Base-by-base conservation (phyloP, 352 stramenopile species). In the Aphanomyces euteiches region DNA sequence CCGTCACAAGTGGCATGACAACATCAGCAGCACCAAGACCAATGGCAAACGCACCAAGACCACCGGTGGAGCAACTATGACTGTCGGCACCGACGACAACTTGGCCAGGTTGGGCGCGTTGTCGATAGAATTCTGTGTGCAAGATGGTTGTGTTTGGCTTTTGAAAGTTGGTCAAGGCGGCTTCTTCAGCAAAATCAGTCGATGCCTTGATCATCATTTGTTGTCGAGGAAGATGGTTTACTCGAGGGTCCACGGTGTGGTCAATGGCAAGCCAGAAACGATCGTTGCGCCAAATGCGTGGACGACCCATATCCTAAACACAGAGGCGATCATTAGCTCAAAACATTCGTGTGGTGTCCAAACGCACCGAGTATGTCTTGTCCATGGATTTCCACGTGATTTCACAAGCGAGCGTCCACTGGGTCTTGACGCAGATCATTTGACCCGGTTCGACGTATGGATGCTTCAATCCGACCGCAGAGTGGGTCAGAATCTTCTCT, bases 341-440 rank as follows among this genome's bases (percentile, higher is more conserved):
- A 28, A n/a, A n/a, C n/a, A n/a, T n/a, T 28, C 28, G 28, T 28
- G 28, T 28, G 28, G 28, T 28, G 53, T 38, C 10, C 28, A n/a
- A 28, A n/a, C 38, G 15, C 28, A 48, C 41, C 47, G 40, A 64
- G 74, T 92, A 91, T 66, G 85, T 92, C 73, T 93, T 93, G 84
- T 93, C 85, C 85, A 93, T 93, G 17, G 84, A 91, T 76, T 93
- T 93, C 85, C 85, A 93, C 69, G 85, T 93, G 79, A 93, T 90
- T 75, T 93, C 85, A 71, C 85, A 91, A 15, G 85, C 85, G 28
- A 93, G 76, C 66, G 85, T 92, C 85, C 85, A 93, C 74, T 92
- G 81, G 48, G 81, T 78, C 70, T 93, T 92, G 47, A 93, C 85
- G 75, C 85, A 93, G 66, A 93, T 78, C 83, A 93, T 90, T 64